phyloP scores from a whole-genome alignment of 192 early-diverging fungal species.

The Coemansia sp. region DNA sequence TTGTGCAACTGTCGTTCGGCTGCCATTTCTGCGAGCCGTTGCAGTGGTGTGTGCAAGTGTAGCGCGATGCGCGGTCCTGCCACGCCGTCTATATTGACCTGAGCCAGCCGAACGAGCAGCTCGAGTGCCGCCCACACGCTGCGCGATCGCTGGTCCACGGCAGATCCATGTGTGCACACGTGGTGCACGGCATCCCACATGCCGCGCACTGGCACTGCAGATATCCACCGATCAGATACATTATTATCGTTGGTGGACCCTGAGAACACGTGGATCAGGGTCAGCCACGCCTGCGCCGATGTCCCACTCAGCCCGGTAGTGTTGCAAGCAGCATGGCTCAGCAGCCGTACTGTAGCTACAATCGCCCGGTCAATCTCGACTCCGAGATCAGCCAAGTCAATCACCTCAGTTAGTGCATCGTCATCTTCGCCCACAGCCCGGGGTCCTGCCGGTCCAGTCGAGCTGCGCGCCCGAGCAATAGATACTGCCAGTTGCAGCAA shows the following conservation, averaged over 20 bases:
- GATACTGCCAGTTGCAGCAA: conserved; percentile 32
- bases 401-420: conserved; percentile 13
- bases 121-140: conserved; percentile 32
- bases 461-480: conserved; percentile 6
- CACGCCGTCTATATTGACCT: conserved; percentile 43
- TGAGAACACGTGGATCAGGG: conserved; percentile 26
- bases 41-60: conserved; percentile 14
- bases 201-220: conserved; percentile 9
- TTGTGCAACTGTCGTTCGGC: conserved; percentile 16
- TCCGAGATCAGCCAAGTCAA: conserved; percentile 13
- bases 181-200: conserved; percentile 21
- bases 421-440: conserved; percentile 41
- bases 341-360: conserved; percentile 13
- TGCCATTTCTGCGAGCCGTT: conserved; percentile 21
- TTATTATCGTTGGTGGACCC: neutral
- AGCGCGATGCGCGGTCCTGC: conserved; percentile 26
- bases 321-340: neutral
- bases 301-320: conserved; percentile 1
- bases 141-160: neutral
- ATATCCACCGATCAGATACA: neutral
- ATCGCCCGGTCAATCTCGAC: conserved; percentile 31
- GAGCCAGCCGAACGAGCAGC: conserved; percentile 21
- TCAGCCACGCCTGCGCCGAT: conserved; percentile 24
- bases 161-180: neutral
- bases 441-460: conserved; percentile 9